Evolutionary conservation across 768 basidiomycete genomes (phyloP), one percentile per base, ranked within the genome.

Genomic region (Piloderma croceum): DNA sequence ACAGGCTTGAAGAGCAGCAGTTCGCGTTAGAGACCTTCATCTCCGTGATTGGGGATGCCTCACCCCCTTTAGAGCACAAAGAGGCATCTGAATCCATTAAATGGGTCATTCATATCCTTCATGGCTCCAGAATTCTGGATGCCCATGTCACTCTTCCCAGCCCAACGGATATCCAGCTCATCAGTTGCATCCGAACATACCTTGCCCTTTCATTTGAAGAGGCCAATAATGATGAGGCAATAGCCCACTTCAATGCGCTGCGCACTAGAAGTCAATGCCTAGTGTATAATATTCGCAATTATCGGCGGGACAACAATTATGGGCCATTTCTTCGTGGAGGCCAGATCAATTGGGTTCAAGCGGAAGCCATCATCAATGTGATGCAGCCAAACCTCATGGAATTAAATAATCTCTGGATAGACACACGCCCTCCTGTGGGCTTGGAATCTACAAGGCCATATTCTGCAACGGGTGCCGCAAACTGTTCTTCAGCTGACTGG

Each of bases 221-320:
- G 27, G 56, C 48, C 25, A 50, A 54, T 13, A 58, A 66, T 29
- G 52, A 59, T 21, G 48, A 47, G 36, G 45, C 58, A 31, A 47
- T 46, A 43, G 36, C 47, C 19, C 60, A 51, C 6, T 51, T 70
- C 34, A 54, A 50, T 31, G 23, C 33, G 7, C 49, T 68, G 19
- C 74, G 77, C 19, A 66, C 64, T 34, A 51, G 53, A 23, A 77
- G 79, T 46, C 65, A 85, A 27, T 70, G 68, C 42, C 75, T 64
- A 48, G 77, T 81, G 4, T 87, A 87, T 59, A 70, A 83, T 54
- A 66, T 85, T 32, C 68, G 71, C 9, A 76, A 79, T 48, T 86
- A 85, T 52, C 54, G 51, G 24, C 47, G 47, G 19, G 60, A 62
- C 18, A 78, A 68, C 42, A 56, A 63, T 15, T 85, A 76, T 73